These are phyloP conservation scores for Verticillium tricorpus DNA, from an alignment of 2,329 filamentous ascomycete genomes.

Conservation along the genomic window DNA sequence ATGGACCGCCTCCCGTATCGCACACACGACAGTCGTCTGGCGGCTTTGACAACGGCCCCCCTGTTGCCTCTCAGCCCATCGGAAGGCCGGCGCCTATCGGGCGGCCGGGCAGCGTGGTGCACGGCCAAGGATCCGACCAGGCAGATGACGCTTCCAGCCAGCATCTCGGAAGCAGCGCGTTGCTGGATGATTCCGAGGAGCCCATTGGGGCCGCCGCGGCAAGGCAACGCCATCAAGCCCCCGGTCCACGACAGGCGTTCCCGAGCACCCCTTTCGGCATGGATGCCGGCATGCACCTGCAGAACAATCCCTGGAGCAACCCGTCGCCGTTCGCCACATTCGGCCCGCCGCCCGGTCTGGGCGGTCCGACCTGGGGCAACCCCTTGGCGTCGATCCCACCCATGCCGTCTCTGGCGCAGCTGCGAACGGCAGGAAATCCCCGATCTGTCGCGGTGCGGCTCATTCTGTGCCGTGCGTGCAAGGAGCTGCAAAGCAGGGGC, in stretches of 20 bases:
- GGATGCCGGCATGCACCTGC: conserved; percentile 33
- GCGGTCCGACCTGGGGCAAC: conserved; percentile 31
- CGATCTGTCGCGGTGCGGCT: conserved; percentile 57
- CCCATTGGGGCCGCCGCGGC: conserved; percentile 30
- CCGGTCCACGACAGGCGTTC: conserved; percentile 42
- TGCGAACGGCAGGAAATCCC: conserved; percentile 8
- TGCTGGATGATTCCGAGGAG: conserved; percentile 71
- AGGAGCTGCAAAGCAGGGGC: conserved; percentile 42
- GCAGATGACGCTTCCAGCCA: conserved; percentile 69
- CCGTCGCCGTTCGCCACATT: conserved; percentile 27
- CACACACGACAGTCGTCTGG: conserved; percentile 75
- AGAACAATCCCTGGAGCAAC: conserved; percentile 37
- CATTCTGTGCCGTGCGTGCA: conserved; percentile 75
- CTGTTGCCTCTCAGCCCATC: conserved; percentile 58
- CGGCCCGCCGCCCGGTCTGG: conserved; percentile 43
- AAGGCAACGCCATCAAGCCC: conserved; percentile 44
- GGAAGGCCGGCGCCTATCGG: conserved; percentile 83
- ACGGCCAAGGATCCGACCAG: conserved; percentile 44
- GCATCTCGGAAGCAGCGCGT: conserved; percentile 84
- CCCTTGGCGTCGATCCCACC: conserved; percentile 7
- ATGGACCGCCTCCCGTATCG: conserved; percentile 39
- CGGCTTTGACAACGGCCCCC: conserved; percentile 53
- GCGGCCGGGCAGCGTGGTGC: conserved; percentile 69
- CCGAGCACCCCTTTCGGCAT: conserved; percentile 32
- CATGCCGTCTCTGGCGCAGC: conserved; percentile 5